These are phyloP conservation scores for Rhizopogon vinicolor DNA, from an alignment of 768 basidiomycete genomes.

Conservation along the genomic window DNA sequence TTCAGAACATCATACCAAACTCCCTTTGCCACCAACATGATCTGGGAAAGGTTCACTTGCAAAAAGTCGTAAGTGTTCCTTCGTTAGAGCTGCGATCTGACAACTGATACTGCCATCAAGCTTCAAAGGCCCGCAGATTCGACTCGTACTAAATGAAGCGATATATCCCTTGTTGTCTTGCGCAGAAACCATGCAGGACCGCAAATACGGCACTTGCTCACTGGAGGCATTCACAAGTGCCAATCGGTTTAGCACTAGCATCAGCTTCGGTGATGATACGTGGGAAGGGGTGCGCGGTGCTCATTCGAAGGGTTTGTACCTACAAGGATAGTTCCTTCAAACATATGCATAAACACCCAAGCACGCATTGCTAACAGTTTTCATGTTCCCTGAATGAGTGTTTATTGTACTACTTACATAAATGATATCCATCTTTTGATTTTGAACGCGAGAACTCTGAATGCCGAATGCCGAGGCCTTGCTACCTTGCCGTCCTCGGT, in stretches of 20 bases:
- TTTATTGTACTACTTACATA: too few relatives aligned
- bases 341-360: neutral
- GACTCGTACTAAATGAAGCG: constrained; percentile 31
- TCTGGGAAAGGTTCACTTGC: constrained; percentile 33
- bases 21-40: constrained; percentile 34
- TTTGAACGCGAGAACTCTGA: too few relatives aligned
- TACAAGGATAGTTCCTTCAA: neutral
- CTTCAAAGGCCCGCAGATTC: constrained; percentile 25
- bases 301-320: neutral
- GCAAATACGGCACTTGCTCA: constrained; percentile 26
- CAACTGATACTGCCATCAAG: neutral
- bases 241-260: constrained; percentile 12
- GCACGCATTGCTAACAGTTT: too few relatives aligned
- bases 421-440: too few relatives aligned
- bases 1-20: constrained; percentile 30
- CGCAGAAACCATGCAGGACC: constrained; percentile 15
- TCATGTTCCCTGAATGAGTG: too few relatives aligned
- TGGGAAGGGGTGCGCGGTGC: constrained; percentile 30
- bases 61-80: constrained; percentile 13
- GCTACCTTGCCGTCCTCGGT: too few relatives aligned
- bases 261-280: constrained; percentile 23
- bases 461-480: too few relatives aligned
- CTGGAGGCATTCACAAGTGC: constrained; percentile 23
- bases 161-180: constrained; percentile 29
- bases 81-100: neutral